A percentile compares a stretch with the other conserved stretches of the same genome.
Conservation (phyloP, 768 basidiomycete species). For the Strobilomyces echinocephalus region DNA sequence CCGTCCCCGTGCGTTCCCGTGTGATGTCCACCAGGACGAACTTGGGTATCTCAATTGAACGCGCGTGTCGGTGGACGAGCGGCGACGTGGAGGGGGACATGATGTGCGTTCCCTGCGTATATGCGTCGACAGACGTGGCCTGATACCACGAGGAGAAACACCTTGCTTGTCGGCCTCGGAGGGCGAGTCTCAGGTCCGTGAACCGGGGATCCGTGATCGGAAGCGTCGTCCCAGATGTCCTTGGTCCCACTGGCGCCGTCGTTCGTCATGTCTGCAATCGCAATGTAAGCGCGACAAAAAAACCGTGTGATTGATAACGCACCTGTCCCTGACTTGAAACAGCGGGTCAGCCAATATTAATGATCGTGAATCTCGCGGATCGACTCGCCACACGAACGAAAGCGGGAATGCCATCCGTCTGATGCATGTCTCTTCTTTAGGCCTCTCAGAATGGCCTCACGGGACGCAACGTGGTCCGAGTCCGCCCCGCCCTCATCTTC, state of each 20-base stretch:
- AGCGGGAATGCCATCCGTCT: slow-evolving; percentile 38
- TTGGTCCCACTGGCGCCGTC: slow-evolving; percentile 43
- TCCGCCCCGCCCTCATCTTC: slow-evolving; percentile 30
- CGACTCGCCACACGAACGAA: slow-evolving; percentile 55
- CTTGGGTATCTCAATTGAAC: slow-evolving; percentile 41
- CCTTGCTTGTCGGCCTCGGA: no score
- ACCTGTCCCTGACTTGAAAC: neutral
- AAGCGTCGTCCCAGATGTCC: slow-evolving; percentile 16
- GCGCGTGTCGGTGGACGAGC: slow-evolving; percentile 37
- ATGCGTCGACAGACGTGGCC: neutral
- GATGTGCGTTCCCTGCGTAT: no score
- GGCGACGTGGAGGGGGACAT: slow-evolving; percentile 49
- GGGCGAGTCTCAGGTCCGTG: neutral
- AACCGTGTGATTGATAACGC: neutral
- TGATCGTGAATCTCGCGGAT: neutral
- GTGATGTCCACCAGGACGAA: no score
- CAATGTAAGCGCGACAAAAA: neutral
- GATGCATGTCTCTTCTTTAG: slow-evolving; percentile 43
- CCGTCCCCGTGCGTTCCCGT: no score
- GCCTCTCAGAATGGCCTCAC: slow-evolving; percentile 45
- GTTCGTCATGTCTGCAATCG: slow-evolving; percentile 33
- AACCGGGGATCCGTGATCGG: neutral
- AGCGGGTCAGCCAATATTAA: no score
- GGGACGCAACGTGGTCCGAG: slow-evolving; percentile 41
- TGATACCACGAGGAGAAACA: no score